phyloP scores from a whole-genome alignment of 2,329 filamentous ascomycete species.

The Alternaria viburni region DNA sequence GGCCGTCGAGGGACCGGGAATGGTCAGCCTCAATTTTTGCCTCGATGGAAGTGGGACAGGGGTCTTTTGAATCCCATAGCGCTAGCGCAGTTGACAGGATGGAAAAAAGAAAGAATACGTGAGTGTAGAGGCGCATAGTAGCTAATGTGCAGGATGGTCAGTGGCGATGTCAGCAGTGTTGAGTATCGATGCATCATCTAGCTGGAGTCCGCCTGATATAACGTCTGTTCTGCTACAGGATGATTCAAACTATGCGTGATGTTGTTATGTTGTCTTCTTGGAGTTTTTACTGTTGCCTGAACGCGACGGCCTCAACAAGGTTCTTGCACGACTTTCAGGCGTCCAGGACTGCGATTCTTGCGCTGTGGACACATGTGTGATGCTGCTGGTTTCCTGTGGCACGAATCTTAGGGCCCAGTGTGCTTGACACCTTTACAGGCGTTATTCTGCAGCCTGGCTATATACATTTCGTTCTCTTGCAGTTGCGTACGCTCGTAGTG shows the following conservation, averaged over 20 bases:
- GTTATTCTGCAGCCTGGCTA: not conserved
- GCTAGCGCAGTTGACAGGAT: not conserved
- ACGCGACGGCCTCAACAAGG: not conserved
- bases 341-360: not conserved
- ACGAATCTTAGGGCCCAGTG: not conserved
- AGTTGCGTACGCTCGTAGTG: not conserved
- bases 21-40: not conserved
- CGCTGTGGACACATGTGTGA: not conserved
- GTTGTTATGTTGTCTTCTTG: not conserved
- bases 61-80: conserved; percentile 4
- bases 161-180: not conserved
- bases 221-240: not conserved
- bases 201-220: not conserved
- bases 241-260: not conserved
- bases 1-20: not conserved
- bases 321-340: not conserved
- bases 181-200: not conserved
- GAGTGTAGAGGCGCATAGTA: not conserved
- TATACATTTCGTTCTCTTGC: not conserved
- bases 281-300: not conserved
- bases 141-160: not conserved
- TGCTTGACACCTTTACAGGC: not conserved
- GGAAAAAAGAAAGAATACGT: not conserved
- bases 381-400: not conserved
- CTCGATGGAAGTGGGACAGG: conserved; percentile 7